phyloP scores from a whole-genome alignment of 1,284 basidiomycete genomes.

The Fomitopsis pinicola region DNA sequence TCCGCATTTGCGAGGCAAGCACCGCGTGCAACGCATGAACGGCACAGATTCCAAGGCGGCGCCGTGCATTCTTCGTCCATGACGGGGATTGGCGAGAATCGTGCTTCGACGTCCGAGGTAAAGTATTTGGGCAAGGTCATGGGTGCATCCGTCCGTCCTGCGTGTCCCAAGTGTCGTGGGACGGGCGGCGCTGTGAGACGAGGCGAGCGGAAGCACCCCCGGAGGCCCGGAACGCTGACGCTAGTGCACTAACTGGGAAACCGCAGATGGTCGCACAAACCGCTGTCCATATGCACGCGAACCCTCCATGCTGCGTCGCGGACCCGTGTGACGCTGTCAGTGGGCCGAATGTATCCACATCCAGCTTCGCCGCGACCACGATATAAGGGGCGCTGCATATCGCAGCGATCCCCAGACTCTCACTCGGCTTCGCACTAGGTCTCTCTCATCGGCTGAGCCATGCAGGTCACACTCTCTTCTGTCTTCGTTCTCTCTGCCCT shows the following conservation, averaged over 20 bases:
- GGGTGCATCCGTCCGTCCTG: neutral
- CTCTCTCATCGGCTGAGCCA: conserved; percentile 6
- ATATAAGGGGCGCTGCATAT: conserved; percentile 1
- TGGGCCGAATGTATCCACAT: neutral
- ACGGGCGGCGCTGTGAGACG: conserved; percentile 1
- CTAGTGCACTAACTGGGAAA: conserved; percentile 1
- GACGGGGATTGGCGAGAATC: neutral
- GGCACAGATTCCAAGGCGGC: neutral
- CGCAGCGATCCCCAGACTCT: neutral
- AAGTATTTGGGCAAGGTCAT: neutral
- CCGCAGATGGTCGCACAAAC: neutral
- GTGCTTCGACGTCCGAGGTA: neutral
- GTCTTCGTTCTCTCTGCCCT: conserved; percentile 18
- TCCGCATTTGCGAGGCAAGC: neutral
- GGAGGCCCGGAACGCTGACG: conserved; percentile 2
- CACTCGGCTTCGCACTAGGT: neutral
- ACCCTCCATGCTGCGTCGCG: conserved; percentile 1
- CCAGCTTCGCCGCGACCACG: neutral
- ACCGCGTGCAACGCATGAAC: neutral
- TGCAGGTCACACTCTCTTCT: conserved; percentile 18
- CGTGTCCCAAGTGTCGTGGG: neutral
- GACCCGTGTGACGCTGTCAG: conserved; percentile 7
- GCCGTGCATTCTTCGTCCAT: neutral
- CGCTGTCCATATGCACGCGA: conserved; percentile 4
- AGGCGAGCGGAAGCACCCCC: neutral